phyloP scores from a whole-genome alignment of 257 asterid species.

The Salvia hispanica region DNA sequence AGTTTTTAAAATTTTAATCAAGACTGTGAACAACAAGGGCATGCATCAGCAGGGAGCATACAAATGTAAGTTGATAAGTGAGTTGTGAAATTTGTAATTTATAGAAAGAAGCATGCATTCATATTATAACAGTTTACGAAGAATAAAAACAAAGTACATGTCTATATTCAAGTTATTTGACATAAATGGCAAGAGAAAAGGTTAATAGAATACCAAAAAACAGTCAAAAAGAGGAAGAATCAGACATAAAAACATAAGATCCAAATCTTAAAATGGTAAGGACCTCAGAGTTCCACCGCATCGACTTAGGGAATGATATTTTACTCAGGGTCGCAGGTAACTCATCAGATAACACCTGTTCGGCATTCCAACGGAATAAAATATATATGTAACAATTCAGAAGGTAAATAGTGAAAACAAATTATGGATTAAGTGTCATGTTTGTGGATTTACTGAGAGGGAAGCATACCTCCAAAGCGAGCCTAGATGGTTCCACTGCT shows the following conservation, averaged over 20 bases:
- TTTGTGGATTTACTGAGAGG: conserved; percentile 14
- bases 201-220: conserved; percentile 13
- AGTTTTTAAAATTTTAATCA: conserved; percentile 2
- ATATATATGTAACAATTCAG: conserved; percentile 22
- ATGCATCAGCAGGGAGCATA: background rate
- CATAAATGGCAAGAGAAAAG: conserved; percentile 12
- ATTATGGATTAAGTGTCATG: too few species aligned
- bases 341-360: conserved; percentile 84
- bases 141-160: background rate
- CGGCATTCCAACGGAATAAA: conserved; percentile 30
- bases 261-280: conserved; percentile 33
- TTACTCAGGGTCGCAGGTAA: conserved; percentile 69
- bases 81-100: conserved; percentile 12
- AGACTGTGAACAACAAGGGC: conserved; percentile 14
- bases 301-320: conserved; percentile 86
- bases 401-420: background rate
- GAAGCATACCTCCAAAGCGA: conserved; percentile 69
- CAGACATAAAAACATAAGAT: conserved; percentile 15
- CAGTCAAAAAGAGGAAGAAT: background rate
- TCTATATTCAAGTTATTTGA: conserved; percentile 2
- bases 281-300: conserved; percentile 99
- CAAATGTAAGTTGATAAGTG: background rate
- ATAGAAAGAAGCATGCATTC: background rate
- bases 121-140: too few species aligned
- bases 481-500: conserved; percentile 72